Evolutionary conservation across 208 protist genomes (phyloP), one percentile per base, ranked within the genome.

Genomic region (Trypanosoma avium): DNA sequence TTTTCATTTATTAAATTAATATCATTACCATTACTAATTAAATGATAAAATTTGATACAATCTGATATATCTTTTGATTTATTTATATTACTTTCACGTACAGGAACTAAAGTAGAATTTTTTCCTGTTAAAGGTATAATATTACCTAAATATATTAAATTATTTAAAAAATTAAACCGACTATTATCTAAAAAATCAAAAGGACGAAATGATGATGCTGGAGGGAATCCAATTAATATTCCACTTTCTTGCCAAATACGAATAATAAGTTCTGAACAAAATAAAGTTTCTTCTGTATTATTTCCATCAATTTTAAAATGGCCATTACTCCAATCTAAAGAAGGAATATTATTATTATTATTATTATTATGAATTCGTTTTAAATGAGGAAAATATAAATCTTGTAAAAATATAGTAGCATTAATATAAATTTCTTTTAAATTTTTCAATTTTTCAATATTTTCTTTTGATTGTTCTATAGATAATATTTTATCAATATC

Each of bases 221-320:
- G 88, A n/a, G 80, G 65, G 55, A 82, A 95, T 13, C 77, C 83
- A 40, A 49, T 56, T 2, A 86, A 70, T 33, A 90, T 48, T n/a
- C 84, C 84, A 24, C 74, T 65, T 1, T 69, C 69, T 24, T 83
- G 79, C 82, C 83, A 92, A n/a, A 95, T 60, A 53, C 88, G 84
- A 33, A 70, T 62, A 40, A 95, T 82, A 8, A 95, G 70, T 63
- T 95, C 85, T 1, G 88, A 83, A 70, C 88, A 95, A 52, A 92
- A 75, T 63, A 92, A 78, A 32, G 57, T 57, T 3, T 52, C 19
- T 3, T 81, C 73, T 7, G 75, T 45, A 61, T 92, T 94, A 10
- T 57, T 64, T 2, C 88, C 88, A 50, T 94, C 88, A 10, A 94
- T 45, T 42, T 54, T 67, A 61, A 79, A 90, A 54, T 90, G 80